Conservation (phyloP, 31 red algal genomes). For the Endocladia muricata region DNA sequence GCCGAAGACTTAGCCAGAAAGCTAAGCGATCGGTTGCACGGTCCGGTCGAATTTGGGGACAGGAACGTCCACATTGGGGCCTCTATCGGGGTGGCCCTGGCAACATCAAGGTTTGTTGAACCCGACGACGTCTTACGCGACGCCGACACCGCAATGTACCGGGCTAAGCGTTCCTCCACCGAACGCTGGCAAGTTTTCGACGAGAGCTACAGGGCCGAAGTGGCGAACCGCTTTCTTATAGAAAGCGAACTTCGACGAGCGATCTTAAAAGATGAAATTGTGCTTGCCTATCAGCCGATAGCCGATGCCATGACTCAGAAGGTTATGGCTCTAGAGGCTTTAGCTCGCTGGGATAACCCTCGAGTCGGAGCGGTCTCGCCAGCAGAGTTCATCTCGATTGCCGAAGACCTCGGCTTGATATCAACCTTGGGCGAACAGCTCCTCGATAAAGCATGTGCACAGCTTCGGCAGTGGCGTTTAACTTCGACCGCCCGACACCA, state of each 20-base stretch:
- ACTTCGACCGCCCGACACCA: neutral
- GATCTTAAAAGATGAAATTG: neutral
- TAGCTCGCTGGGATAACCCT: neutral
- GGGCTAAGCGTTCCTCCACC: neutral
- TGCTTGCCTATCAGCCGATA: neutral
- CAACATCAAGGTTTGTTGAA: too few relatives aligned
- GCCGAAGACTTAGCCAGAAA: too few relatives aligned
- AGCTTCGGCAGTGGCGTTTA: neutral
- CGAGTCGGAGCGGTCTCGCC: neutral
- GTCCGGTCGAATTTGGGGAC: too few relatives aligned
- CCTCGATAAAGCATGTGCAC: neutral
- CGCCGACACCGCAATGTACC: neutral
- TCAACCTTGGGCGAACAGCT: neutral
- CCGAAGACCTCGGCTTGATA: neutral
- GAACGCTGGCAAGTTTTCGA: neutral
- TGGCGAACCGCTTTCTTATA: neutral
- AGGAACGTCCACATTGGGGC: too few relatives aligned
- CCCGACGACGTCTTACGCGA: neutral
- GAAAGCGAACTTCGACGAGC: neutral
- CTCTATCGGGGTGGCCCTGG: too few relatives aligned
- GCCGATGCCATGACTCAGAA: neutral
- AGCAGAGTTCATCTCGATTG: neutral
- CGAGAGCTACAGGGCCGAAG: neutral
- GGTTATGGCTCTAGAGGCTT: neutral
- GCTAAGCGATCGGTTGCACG: too few relatives aligned